Base-by-base conservation (phyloP, 2,329 filamentous ascomycete genomes). In the Penicillium brasilianum region DNA sequence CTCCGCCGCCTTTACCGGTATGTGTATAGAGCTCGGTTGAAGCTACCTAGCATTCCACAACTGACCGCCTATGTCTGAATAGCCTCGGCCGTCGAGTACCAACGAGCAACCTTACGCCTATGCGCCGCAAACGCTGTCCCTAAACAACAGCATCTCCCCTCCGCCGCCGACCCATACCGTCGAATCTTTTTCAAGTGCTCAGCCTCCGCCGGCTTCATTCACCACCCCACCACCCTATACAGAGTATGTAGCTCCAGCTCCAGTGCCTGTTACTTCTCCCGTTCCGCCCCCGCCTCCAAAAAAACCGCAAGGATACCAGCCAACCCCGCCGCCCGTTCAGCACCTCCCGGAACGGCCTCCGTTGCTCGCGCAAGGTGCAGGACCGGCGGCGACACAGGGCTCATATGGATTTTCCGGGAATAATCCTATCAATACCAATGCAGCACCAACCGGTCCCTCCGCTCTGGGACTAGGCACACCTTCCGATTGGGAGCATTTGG, bases 401-500 rank as follows among this genome's bases (percentile, higher is more conserved):
- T 68, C 65, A 8, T 67, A 68, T 41, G 61, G 57, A 49, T 64
- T 62, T 9, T 53, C 50, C 2, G 58, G 55, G n/a, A 36, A 60
- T 48, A 46, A 41, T 55, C 13, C 28, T 4, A 32, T 57, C 13
- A 67, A 65, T 39, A 57, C 68, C n/a, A 65, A 63, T 53, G 36
- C 62, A 16, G 58, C 67, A 18, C 56, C 66, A 14, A 60, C 69
- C n/a, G 62, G 69, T 51, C 54, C 77, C 30, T 78, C 79, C 44
- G 77, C 76, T 13, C 64, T 82, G 36, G 79, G 79, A 1, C 66
- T 67, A 46, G 78, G 79, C 4, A 74, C 75, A 1, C 81, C 80
- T 4, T 82, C 81, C 4, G 81, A 82, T 60, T 82, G 80, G 81
- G 80, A 82, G 61, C 76, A 81, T 65, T 74, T 80, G 58, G 69